Evolutionary conservation across 2,329 filamentous ascomycete genomes (phyloP), one percentile per base, ranked within the genome.

Genomic region (Geoglossum cookeanum): DNA sequence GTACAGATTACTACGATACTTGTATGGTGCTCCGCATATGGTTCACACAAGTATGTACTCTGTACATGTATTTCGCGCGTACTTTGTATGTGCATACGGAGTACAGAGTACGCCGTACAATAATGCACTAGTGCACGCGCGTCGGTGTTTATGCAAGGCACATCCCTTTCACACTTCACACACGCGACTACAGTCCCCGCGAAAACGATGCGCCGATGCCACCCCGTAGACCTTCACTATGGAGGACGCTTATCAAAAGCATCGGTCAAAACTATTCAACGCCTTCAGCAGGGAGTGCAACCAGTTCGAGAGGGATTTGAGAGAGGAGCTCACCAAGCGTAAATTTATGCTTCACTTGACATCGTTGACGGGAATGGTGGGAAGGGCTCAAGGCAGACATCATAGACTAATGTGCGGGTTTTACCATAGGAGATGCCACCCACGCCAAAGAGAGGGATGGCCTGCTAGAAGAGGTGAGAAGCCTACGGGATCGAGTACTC

Each of bases 191-290:
- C 9, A 22, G 49, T n/a, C 22, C 22, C n/a, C 9, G 33, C 22
- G 49, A 32, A 32, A 32, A 53, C 29, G 8, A 35, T 4, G 3
- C 30, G 30, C 49, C 6, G 49, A 17, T 44, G 44, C 32, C 22
- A 22, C 22, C 22, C 22, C 22, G 22, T 39, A 48, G 52, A 29
- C 48, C 6, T 29, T 37, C 44, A 17, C 45, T 35, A 58, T 58
- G 57, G 57, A 58, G 57, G 57, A 58, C 22, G 32, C 37, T 37
- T 44, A 55, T 13, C 37, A 58, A 33, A 58, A 55, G 27, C 51
- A 55, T 33, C 33, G 57, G 15, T 48, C 42, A 17, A 35, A n/a
- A 9, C 39, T 58, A 47, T 47, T 51, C 30, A 39, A 57, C 22
- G 35, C 52, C 6, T 49, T 58, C 42, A 48, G 30, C 3, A 58